These are phyloP conservation scores for Crithidia thermophila DNA, from an alignment of 208 protist species.

Conservation along the genomic window DNA sequence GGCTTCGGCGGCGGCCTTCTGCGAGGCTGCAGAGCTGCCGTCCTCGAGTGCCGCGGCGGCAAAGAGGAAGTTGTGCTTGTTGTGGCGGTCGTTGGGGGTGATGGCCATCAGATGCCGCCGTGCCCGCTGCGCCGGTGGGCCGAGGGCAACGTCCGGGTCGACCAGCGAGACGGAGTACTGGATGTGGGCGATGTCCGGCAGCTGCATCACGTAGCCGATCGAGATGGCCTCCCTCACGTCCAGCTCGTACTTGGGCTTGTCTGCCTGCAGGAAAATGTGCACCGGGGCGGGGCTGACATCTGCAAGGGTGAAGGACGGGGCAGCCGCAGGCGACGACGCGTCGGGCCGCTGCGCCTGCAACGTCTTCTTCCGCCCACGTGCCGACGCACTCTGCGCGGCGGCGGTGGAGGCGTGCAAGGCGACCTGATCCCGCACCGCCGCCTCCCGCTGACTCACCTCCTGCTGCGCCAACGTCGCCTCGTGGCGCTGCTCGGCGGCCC, in stretches of 20 bases:
- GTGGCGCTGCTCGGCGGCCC: conserved; percentile 37
- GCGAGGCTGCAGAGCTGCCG: conserved; percentile 35
- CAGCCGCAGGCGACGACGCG: neutral
- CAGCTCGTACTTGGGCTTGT: conserved; percentile 64
- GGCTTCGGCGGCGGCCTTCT: conserved; percentile 31
- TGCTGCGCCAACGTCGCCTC: conserved; percentile 43
- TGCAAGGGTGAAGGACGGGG: neutral
- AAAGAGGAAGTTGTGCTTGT: conserved; percentile 82
- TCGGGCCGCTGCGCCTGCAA: neutral
- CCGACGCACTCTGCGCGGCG: neutral
- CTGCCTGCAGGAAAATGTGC: conserved; percentile 73
- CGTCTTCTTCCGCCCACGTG: neutral
- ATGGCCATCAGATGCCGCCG: conserved; percentile 68
- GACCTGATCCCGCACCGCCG: conserved; percentile 29
- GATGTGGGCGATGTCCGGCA: conserved; percentile 72
- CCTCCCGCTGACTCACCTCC: conserved; percentile 33
- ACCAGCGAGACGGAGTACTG: conserved; percentile 78
- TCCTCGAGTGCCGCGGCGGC: conserved; percentile 63
- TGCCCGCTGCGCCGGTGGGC: conserved; percentile 65
- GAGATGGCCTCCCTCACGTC: conserved; percentile 70
- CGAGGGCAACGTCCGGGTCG: conserved; percentile 82
- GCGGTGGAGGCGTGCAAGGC: conserved; percentile 13
- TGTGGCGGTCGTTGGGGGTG: conserved; percentile 76
- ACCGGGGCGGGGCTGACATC: conserved; percentile 46
- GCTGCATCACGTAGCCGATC: conserved; percentile 79